Evolutionary conservation across 306 rosid genomes (phyloP).

Genomic region (Cucurbita moschata): DNA sequence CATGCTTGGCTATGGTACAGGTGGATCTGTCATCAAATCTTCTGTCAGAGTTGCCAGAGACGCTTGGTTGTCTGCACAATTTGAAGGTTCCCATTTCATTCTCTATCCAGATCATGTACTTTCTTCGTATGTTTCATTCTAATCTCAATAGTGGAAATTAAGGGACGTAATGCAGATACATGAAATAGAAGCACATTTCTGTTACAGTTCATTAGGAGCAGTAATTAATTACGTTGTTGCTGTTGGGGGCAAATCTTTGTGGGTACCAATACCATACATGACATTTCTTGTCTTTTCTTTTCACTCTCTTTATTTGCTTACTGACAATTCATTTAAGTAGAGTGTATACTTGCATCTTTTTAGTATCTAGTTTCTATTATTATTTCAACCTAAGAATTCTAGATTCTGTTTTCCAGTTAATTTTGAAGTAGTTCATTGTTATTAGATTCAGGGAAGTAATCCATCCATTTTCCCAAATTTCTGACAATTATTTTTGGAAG

Average conservation of each 20-base stretch:
- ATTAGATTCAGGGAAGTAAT: not conserved
- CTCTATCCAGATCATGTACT: not conserved
- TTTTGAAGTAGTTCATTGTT: not conserved
- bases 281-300: not conserved
- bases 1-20: slow-evolving; percentile 22
- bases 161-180: not conserved
- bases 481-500: not conserved
- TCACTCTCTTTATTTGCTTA: not conserved
- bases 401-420: not conserved
- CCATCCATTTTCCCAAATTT: not conserved
- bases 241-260: not conserved
- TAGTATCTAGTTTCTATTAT: not conserved
- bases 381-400: not conserved
- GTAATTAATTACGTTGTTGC: not conserved
- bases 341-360: not conserved
- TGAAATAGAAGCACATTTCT: not conserved
- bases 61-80: slow-evolving; percentile 43
- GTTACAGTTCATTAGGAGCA: not conserved
- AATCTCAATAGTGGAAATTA: not conserved
- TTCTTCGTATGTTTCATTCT: not conserved
- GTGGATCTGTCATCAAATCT: slow-evolving; percentile 75
- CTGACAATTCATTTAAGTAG: not conserved
- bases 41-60: slow-evolving; percentile 61
- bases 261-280: not conserved
- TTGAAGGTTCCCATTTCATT: slow-evolving; percentile 44